Conservation (phyloP, 306 rosid species). For the Lagenaria siceraria region DNA sequence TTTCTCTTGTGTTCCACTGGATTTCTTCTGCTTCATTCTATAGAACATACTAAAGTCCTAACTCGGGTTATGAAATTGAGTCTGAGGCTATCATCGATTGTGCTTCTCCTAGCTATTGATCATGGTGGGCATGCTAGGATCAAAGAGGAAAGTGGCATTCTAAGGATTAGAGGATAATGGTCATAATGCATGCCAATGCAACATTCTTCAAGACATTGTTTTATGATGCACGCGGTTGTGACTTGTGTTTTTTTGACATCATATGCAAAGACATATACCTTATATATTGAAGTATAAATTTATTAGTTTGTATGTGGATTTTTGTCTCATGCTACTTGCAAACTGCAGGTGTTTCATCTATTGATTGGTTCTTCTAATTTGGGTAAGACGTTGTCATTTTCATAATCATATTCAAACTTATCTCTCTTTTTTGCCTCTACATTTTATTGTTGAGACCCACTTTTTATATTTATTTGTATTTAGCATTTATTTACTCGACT, state of each 20-base stretch:
- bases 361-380: constrained; percentile 81
- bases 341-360: constrained; percentile 76
- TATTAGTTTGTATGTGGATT: neutral
- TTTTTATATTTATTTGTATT: neutral
- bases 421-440: constrained; percentile 5
- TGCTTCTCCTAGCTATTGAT: neutral
- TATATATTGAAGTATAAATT: neutral
- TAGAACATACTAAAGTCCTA: neutral
- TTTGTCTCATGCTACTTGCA: neutral
- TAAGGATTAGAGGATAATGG: neutral
- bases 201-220: constrained; percentile 2
- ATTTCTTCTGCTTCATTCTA: neutral
- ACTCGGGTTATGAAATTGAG: neutral
- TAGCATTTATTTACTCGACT: neutral
- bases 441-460: neutral
- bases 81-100: neutral
- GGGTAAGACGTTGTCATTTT: constrained; percentile 38
- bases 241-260: neutral
- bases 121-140: neutral
- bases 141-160: neutral
- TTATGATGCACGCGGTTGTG: constrained; percentile 3
- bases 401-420: constrained; percentile 12
- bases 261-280: neutral
- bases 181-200: neutral
- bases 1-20: neutral